phyloP scores from a whole-genome alignment of 176 grass and related monocot genomes.

The Oryza coarctata region DNA sequence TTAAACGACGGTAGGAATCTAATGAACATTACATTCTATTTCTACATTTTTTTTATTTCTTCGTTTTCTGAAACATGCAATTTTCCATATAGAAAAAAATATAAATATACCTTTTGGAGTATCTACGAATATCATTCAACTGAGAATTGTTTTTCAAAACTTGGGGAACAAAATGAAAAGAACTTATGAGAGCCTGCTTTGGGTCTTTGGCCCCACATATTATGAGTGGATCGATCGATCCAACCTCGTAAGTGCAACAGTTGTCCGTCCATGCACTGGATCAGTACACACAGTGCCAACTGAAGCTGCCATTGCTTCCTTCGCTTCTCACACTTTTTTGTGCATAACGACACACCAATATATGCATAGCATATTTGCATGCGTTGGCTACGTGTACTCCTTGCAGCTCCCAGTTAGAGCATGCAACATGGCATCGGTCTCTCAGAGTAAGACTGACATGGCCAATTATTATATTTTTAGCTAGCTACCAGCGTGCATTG shows the following conservation, averaged over 20 bases:
- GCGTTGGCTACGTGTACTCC: not conserved
- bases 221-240: not conserved
- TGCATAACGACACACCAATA: no score
- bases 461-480: not conserved
- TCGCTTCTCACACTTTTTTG: not conserved
- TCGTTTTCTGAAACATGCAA: no score
- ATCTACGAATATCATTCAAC: no score
- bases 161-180: no score
- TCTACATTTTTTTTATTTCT: no score
- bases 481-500: not conserved
- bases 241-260: not conserved
- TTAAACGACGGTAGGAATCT: no score
- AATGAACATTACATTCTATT: no score
- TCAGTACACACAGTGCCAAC: not conserved
- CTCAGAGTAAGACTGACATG: not conserved
- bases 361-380: no score
- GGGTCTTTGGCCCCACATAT: not conserved
- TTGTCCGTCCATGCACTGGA: not conserved
- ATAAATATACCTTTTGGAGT: no score
- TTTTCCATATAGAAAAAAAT: not conserved
- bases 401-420: not conserved
- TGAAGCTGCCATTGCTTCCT: not conserved
- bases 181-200: no score
- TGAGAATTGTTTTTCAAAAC: no score
- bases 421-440: no score